A percentile compares a stretch with the other conserved stretches of the same genome.
These are phyloP conservation scores for Melaleuca alternifolia DNA, from an alignment of 345 rosid genomes.

Conservation along the genomic window DNA sequence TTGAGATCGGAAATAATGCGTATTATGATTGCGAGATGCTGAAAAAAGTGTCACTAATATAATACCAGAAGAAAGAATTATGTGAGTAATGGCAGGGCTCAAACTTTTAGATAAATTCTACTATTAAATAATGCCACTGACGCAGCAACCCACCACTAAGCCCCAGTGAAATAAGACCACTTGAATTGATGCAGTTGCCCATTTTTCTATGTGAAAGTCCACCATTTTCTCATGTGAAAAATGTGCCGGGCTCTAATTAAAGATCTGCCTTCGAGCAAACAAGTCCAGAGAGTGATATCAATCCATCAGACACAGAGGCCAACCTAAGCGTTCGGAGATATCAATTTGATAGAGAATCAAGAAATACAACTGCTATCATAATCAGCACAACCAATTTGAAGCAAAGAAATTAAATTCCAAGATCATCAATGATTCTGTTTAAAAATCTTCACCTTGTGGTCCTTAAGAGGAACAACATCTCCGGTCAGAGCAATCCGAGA, in stretches of 20 bases:
- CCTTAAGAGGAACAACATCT: conserved; percentile 54
- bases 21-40: neutral
- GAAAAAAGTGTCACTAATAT: neutral
- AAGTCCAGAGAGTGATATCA: neutral
- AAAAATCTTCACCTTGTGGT: conserved; percentile 38
- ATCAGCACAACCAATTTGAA: neutral
- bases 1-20: neutral
- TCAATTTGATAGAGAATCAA: neutral
- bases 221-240: neutral
- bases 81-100: neutral
- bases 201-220: neutral
- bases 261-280: neutral
- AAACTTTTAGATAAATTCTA: neutral
- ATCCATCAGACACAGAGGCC: neutral
- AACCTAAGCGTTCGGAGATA: neutral
- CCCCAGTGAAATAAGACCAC: neutral
- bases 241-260: neutral
- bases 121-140: neutral
- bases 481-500: conserved; percentile 71
- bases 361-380: neutral
- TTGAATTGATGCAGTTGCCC: neutral
- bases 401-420: neutral
- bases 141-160: neutral
- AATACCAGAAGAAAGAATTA: neutral
- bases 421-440: neutral